phyloP scores from a whole-genome alignment of 192 early-diverging fungal genomes.

The Thoreauomyces humboldtii region DNA sequence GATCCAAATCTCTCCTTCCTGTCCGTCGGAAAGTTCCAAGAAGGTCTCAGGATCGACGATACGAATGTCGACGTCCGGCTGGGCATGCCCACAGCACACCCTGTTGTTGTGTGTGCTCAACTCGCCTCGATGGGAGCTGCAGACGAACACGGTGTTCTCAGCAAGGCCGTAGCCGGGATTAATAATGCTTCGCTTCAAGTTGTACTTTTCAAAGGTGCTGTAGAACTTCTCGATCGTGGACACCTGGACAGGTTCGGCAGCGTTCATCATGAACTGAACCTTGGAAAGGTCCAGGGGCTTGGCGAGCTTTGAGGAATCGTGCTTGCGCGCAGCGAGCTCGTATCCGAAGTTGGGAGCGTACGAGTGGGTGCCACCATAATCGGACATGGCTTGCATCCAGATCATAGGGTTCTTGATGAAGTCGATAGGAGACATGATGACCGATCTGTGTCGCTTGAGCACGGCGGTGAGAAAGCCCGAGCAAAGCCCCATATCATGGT shows the following conservation, averaged over 20 bases:
- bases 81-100: background rate
- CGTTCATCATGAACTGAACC: background rate
- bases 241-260: background rate
- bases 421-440: background rate
- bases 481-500: background rate
- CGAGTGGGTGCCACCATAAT: background rate
- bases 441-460: background rate
- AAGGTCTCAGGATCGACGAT: background rate
- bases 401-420: background rate
- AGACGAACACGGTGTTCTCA: background rate
- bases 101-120: background rate
- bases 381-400: slow-evolving; percentile 1
- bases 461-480: background rate
- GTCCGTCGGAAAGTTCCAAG: background rate
- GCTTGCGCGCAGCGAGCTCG: background rate
- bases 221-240: background rate
- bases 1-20: slow-evolving; percentile 4
- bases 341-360: slow-evolving; percentile 1
- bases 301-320: background rate
- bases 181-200: background rate
- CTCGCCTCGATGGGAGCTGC: background rate
- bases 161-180: background rate
- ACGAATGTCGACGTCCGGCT: background rate
- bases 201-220: background rate
- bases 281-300: background rate